Conservation (phyloP, 345 rosid species). For the Salix caprea region DNA sequence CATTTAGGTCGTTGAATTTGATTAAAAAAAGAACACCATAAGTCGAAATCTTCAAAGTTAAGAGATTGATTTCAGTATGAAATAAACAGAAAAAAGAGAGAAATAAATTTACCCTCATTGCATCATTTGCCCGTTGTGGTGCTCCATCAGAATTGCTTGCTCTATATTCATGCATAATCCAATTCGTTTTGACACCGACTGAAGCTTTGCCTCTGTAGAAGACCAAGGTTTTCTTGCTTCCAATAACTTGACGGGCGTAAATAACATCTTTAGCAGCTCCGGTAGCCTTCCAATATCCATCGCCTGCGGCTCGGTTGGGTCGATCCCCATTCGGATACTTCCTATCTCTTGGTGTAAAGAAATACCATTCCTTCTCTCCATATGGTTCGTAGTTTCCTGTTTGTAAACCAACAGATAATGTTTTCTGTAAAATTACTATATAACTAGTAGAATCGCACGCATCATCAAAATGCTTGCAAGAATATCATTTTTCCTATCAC, state of each 20-base stretch:
- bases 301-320: slow-evolving; percentile 39
- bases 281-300: slow-evolving; percentile 52
- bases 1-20: no score
- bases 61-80: no score
- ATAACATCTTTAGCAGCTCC: slow-evolving; percentile 21
- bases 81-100: neutral
- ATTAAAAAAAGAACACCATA: no score
- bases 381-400: neutral
- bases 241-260: neutral
- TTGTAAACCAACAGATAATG: no score
- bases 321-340: slow-evolving; percentile 40
- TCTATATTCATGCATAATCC: slow-evolving; percentile 15
- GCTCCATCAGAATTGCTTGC: no score
- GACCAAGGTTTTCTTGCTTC: slow-evolving; percentile 11
- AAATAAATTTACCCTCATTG: neutral
- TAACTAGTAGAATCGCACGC: no score
- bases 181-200: neutral
- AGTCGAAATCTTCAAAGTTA: no score
- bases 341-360: slow-evolving; percentile 53
- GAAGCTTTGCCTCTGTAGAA: slow-evolving; percentile 4
- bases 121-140: no score
- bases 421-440: no score
- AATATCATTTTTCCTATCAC: no score
- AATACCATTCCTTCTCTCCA: slow-evolving; percentile 67
- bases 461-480: no score